Evolutionary conservation across 2,329 filamentous ascomycete genomes (phyloP), one percentile per base, ranked within the genome.

Genomic region (Colletotrichum zoysiae): DNA sequence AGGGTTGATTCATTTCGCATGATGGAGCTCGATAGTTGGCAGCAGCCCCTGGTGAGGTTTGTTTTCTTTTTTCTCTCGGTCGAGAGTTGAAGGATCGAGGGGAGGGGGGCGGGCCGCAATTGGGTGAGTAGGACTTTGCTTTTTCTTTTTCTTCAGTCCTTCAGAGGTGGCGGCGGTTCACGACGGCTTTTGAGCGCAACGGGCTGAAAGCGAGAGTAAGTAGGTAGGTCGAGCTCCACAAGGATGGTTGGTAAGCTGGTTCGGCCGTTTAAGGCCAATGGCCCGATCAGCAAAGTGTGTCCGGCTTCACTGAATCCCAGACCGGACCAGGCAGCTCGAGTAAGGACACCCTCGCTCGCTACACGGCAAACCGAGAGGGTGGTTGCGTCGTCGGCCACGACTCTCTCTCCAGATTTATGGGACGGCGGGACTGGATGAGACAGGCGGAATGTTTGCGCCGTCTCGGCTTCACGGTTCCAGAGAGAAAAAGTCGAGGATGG

Each of bases 1-100:
- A 74, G 58, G 23, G 48, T 44, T 38, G 70, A 58, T 57, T 67
- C 73, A 74, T 74, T 62, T 58, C 59, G 68, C 68, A 72, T 72
- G 53, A 42, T 68, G 71, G 33, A 64, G 40, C 26, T 55, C 7
- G 38, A 38, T 20, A 38, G n/a, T n/a, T 14, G 60, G 35, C 30
- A 23, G 50, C 16, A 18, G 33, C 14, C 48, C 48, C 23, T 38
- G 50, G 18, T 42, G n/a, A 33, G 2, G 16, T 46, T 55, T 46
- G 2, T n/a, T 20, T 9, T 6, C 5, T 23, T 23, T 23, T 23
- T 30, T n/a, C 33, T 55, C 23, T 48, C 1, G 26, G 26, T 35
- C 50, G 26, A 26, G 18, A 26, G 18, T 46, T 44, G 48, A 12
- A 7, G 42, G 14, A 42, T 7, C 42, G 20, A 44, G 20, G 30